Evolutionary conservation across 2,329 filamentous ascomycete species (phyloP).

Genomic region (Aspergillus udagawae): DNA sequence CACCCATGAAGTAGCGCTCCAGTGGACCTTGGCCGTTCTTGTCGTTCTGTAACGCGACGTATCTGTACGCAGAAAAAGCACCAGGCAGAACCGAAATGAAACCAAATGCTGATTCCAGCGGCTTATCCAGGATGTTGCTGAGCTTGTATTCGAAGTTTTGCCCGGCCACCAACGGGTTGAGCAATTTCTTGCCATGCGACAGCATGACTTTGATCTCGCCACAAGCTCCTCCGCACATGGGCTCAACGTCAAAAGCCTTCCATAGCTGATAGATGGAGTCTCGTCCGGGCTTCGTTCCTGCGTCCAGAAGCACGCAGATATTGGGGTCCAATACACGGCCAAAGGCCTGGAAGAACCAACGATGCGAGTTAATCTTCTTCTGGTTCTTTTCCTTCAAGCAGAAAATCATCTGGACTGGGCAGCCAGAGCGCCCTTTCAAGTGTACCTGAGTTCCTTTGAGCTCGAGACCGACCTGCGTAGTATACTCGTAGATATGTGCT

Average conservation of each 20-base stretch:
- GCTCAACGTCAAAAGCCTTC: conserved; percentile 97
- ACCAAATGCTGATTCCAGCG: conserved; percentile 92
- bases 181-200: conserved; percentile 74
- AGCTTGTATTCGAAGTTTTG: conserved; percentile 99
- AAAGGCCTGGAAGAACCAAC: conserved; percentile 99
- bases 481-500: conserved; percentile 87
- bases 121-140: conserved; percentile 98
- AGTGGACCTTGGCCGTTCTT: conserved; percentile 89
- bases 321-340: conserved; percentile 89
- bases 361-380: conserved; percentile 99
- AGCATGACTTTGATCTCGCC: conserved; percentile 99
- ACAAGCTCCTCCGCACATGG: conserved; percentile 95
- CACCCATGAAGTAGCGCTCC: conserved; percentile 95
- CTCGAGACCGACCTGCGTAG: conserved; percentile 62
- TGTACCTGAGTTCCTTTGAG: conserved; percentile 87
- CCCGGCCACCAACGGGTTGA: conserved; percentile 91
- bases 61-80: conserved; percentile 97
- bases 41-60: conserved; percentile 91
- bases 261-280: conserved; percentile 97
- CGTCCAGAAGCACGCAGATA: conserved; percentile 93
- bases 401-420: conserved; percentile 94
- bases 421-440: conserved; percentile 73
- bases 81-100: conserved; percentile 96
- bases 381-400: conserved; percentile 99
- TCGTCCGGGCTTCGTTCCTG: conserved; percentile 88